These are phyloP conservation scores for Ophiorrhiza pumila DNA, from an alignment of 257 asterid genomes.

Conservation along the genomic window DNA sequence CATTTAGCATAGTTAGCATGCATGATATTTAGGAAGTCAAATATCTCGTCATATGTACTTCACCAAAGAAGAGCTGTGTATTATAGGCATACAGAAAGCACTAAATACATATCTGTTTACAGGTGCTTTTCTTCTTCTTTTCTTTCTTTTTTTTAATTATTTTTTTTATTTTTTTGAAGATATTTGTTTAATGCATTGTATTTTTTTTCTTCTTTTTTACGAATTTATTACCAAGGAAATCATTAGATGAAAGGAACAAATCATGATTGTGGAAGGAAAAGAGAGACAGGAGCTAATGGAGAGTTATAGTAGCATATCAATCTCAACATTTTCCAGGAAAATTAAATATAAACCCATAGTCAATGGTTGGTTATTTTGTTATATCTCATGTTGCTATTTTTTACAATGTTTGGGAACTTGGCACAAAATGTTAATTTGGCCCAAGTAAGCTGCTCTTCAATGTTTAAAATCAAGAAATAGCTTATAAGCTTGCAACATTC, in stretches of 20 bases:
- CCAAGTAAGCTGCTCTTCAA: not conserved
- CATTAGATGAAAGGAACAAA: not conserved
- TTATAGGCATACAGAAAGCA: not conserved
- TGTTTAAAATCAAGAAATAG: not conserved
- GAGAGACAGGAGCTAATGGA: not conserved
- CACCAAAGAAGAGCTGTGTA: not conserved
- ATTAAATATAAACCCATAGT: not conserved
- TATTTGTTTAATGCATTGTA: too few species aligned
- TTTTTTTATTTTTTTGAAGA: too few species aligned
- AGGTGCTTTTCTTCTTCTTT: not conserved
- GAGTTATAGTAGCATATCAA: not conserved
- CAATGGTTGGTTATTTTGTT: not conserved
- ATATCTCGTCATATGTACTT: too few species aligned
- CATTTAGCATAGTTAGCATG: not conserved
- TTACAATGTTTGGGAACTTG: too few species aligned
- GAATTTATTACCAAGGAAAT: not conserved
- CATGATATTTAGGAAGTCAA: not conserved
- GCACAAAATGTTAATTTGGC: not conserved
- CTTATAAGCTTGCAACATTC: not conserved
- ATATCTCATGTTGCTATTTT: not conserved
- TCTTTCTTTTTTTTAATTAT: too few species aligned
- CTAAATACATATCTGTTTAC: not conserved
- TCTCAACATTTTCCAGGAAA: not conserved
- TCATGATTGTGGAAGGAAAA: too few species aligned
- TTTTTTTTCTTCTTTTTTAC: not conserved